Conservation (phyloP, 2,329 filamentous ascomycete genomes). For the Diplodia sapinea region DNA sequence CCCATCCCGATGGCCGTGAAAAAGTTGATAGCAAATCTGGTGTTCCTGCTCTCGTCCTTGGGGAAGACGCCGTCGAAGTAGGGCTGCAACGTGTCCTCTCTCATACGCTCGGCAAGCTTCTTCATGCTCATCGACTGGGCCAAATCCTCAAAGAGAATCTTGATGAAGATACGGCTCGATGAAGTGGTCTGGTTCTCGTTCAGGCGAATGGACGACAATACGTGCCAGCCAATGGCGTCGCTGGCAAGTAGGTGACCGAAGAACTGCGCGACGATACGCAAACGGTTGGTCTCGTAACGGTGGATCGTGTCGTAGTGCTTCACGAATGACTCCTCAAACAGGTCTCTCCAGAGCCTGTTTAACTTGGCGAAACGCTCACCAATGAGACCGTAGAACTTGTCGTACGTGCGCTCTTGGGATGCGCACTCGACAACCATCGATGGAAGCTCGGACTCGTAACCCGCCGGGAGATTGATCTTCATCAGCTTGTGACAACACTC, state of each 20-base stretch:
- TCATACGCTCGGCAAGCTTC: constrained; percentile 76
- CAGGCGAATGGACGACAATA: constrained; percentile 80
- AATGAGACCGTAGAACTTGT: constrained; percentile 95
- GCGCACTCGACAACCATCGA: constrained; percentile 98
- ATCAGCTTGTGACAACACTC: constrained; percentile 98
- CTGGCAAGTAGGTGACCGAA: constrained; percentile 90
- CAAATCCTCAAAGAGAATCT: constrained; percentile 94
- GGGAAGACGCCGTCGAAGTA: constrained; percentile 88
- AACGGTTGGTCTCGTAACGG: constrained; percentile 91
- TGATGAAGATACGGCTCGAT: constrained; percentile 96
- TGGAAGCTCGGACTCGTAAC: constrained; percentile 86
- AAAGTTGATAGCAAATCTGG: constrained; percentile 98
- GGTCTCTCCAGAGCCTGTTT: constrained; percentile 90
- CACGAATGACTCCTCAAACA: constrained; percentile 87
- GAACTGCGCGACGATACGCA: constrained; percentile 93
- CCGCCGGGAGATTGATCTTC: constrained; percentile 80
- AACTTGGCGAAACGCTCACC: constrained; percentile 95
- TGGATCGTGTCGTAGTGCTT: constrained; percentile 98
- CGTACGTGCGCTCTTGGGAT: constrained; percentile 94
- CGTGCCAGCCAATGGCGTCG: constrained; percentile 92
- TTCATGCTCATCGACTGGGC: constrained; percentile 84
- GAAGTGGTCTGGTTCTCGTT: constrained; percentile 98
- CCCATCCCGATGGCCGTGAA: constrained; percentile 99
- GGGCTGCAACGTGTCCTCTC: constrained; percentile 77
- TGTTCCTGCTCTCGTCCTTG: constrained; percentile 84